A percentile compares a stretch with the other conserved stretches of the same genome.
phyloP scores from a whole-genome alignment of 2,329 filamentous ascomycete genomes.

The Hypoxylon sp. region DNA sequence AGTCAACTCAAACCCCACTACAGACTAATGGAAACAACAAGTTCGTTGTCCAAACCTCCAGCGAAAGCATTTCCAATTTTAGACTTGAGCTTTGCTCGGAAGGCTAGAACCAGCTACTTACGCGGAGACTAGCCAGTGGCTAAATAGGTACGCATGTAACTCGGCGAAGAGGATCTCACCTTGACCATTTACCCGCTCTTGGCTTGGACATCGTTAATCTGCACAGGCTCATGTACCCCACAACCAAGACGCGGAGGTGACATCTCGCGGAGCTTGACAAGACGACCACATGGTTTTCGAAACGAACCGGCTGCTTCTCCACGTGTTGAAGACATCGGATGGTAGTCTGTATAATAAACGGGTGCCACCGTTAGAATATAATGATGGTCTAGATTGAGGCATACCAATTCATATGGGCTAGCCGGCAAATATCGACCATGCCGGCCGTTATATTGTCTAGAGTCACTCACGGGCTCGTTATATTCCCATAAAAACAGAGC shows the following conservation, averaged over 20 bases:
- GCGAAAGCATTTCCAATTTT: constrained; percentile 23
- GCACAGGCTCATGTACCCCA: constrained; percentile 41
- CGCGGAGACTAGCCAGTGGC: constrained; percentile 38
- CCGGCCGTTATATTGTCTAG: constrained; percentile 9
- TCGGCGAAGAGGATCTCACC: constrained; percentile 47
- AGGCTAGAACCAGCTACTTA: constrained; percentile 37
- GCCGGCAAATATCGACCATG: constrained; percentile 31
- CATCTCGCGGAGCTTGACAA: constrained; percentile 43
- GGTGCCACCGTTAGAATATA: constrained; percentile 35
- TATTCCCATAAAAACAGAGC: constrained; percentile 30
- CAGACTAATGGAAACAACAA: neutral
- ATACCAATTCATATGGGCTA: constrained; percentile 34
- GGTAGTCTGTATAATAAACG: constrained; percentile 25
- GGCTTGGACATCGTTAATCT: constrained; percentile 38
- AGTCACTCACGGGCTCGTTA: neutral
- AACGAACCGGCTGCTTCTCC: constrained; percentile 30
- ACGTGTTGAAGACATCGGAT: constrained; percentile 29
- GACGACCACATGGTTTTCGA: constrained; percentile 38
- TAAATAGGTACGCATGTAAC: constrained; percentile 48
- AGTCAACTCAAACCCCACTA: neutral
- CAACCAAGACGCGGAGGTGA: constrained; percentile 47
- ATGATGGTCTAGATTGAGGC: constrained; percentile 40
- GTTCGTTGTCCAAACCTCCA: neutral
- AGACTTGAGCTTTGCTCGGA: constrained; percentile 5
- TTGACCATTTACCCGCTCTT: constrained; percentile 50